Base-by-base conservation (phyloP, 495 filamentous ascomycete genomes). In the Hamigera avellanea region DNA sequence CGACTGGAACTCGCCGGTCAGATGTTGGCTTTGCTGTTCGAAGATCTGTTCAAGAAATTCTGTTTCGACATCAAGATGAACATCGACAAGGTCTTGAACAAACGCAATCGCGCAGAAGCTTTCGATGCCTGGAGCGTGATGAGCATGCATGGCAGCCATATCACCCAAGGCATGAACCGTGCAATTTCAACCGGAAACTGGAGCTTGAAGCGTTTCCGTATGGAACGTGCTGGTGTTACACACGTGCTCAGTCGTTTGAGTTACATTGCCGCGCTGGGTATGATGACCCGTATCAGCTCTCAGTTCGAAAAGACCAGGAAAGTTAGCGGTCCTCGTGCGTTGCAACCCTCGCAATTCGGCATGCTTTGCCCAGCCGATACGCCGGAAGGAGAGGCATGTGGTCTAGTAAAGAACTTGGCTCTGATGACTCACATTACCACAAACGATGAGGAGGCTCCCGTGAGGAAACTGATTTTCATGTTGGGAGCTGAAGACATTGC, bases 371-470 rank as follows among this genome's bases (percentile, higher is more conserved):
- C 85, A 1, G 88, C 91, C 7, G 91, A 99, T 67, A 99, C 91
- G 0, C 91, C 91, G 12, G 91, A 99, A 78, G 91, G 91, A 52
- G 93, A 99, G 60, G 84, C 91, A 2, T 99, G 91, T 61, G 91
- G 91, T 70, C 58, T 99, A 27, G 86, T 99, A 35, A 99, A 99
- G 64, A 99, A 99, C 50, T 64, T 99, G 64, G 93, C 91, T 2
- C 71, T 99, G 12, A 96, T 99, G 93, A 96, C 93, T 10, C 93
- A 99, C 50, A 95, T 99, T 47, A 99, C 91, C 8, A 95, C 88
- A 2, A 80, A 91, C 32, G 84, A 93, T 42, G 87, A 94, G 36
- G 88, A 95, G 52, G 86, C 76, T 13, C 85, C 88, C 0, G 78
- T 99, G 7, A 74, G 72, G 44, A 81, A 83, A 47, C 64, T 89